Evolutionary conservation across 129 eudicot genomes (phyloP).

Genomic region (Flaveria robusta): DNA sequence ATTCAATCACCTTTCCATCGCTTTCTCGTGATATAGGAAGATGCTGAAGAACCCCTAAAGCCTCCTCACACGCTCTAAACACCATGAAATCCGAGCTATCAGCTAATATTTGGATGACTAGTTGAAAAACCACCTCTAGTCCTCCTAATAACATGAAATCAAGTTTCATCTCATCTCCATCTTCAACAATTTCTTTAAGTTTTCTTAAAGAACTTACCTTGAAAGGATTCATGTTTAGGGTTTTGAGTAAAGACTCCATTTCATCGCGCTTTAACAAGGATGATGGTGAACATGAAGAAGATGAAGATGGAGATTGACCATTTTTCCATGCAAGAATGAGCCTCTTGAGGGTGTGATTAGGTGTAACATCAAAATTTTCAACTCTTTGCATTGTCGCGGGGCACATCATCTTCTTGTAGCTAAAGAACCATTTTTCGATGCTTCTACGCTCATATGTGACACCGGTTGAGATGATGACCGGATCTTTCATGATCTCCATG

Average conservation of each 20-base stretch:
- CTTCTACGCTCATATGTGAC: constrained; percentile 55
- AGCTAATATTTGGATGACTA: constrained; percentile 42
- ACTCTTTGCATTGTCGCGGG: constrained; percentile 66
- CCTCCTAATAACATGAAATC: constrained; percentile 57
- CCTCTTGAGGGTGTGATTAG: constrained; percentile 66
- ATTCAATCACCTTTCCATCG: constrained; percentile 30
- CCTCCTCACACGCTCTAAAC: constrained; percentile 70
- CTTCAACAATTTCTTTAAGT: constrained; percentile 41
- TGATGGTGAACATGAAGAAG: constrained; percentile 9
- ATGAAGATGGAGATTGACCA: background rate
- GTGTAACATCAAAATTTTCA: constrained; percentile 45
- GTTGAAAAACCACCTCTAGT: constrained; percentile 42
- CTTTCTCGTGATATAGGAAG: constrained; percentile 39
- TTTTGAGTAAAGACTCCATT: constrained; percentile 39
- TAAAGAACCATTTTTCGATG: constrained; percentile 60
- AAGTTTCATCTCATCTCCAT: constrained; percentile 43
- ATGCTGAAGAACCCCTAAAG: constrained; percentile 47
- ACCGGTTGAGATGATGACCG: constrained; percentile 72
- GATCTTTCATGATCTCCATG: constrained; percentile 78
- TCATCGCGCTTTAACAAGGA: constrained; percentile 41
- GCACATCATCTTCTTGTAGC: constrained; percentile 56
- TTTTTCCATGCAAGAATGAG: constrained; percentile 55
- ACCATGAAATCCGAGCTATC: constrained; percentile 54
- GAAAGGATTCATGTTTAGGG: constrained; percentile 53
- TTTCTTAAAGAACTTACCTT: constrained; percentile 57